phyloP scores from a whole-genome alignment of 805 yeast species.

The Ogataea parapolymorpha region DNA sequence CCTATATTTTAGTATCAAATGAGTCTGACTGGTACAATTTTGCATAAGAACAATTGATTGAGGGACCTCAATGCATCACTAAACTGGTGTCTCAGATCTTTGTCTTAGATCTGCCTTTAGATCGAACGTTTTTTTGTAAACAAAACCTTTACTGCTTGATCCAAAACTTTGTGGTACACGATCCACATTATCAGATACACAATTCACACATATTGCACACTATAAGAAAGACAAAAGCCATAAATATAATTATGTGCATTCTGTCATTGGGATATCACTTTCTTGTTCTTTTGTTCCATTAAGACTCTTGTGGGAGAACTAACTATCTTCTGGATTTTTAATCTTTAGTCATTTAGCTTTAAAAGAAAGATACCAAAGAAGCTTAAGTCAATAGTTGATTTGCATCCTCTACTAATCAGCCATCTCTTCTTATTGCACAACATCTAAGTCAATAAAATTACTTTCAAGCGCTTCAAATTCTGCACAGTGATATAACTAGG shows the following conservation, averaged over 20 bases:
- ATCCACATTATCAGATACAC: constrained; percentile 4
- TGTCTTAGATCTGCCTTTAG: constrained; percentile 3
- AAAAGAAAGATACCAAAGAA: background rate
- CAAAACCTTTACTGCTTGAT: background rate
- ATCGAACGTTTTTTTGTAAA: background rate
- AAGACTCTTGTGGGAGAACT: constrained; percentile 6
- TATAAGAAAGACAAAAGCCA: constrained; percentile 1
- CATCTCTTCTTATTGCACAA: background rate
- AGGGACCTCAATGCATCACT: background rate
- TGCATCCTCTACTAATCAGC: background rate
- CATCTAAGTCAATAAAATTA: background rate
- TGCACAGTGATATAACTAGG: background rate
- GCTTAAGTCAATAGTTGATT: no score
- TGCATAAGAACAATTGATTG: background rate
- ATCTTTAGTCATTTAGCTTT: background rate
- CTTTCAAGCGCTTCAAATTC: background rate
- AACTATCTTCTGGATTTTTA: background rate
- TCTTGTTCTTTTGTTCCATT: constrained; percentile 1
- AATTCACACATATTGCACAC: constrained; percentile 3
- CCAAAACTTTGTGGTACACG: constrained; percentile 1
- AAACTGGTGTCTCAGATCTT: constrained; percentile 6
- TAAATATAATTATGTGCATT: background rate
- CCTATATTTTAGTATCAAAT: background rate
- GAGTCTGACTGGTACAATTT: background rate
- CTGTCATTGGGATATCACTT: constrained; percentile 1